These are phyloP conservation scores for Hypoxylon rubiginosum DNA, from an alignment of 2,329 filamentous ascomycete genomes.

Conservation along the genomic window DNA sequence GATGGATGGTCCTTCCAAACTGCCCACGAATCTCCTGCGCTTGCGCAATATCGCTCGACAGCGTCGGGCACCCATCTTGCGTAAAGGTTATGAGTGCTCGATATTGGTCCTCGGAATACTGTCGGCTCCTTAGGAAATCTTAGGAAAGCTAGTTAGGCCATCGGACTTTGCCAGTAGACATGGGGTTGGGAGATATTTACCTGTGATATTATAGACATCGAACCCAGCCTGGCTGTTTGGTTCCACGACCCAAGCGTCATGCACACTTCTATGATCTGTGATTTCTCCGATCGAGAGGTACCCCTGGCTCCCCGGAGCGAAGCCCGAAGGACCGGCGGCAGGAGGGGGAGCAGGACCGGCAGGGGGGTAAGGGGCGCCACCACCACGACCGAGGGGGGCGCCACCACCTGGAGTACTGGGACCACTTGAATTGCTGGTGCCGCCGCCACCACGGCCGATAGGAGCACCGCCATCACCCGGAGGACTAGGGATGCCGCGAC, in stretches of 20 bases:
- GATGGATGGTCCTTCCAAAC: neutral
- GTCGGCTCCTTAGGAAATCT: neutral
- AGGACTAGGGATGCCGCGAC: too few species aligned
- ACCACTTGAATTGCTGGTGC: too few species aligned
- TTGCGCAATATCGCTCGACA: neutral
- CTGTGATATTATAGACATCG: slow-evolving; percentile 7
- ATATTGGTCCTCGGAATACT: neutral
- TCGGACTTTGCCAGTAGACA: neutral
- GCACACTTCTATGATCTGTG: neutral
- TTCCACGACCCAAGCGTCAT: slow-evolving; percentile 9
- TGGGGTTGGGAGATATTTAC: neutral
- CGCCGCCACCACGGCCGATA: too few species aligned
- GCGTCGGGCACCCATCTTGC: neutral
- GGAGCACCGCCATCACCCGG: too few species aligned
- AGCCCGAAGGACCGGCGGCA: neutral
- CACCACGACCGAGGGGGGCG: too few species aligned
- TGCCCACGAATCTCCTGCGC: neutral
- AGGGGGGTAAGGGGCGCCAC: neutral
- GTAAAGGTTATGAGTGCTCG: neutral
- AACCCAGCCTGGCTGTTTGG: neutral
- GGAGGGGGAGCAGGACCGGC: neutral
- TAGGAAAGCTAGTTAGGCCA: neutral
- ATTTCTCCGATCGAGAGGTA: slow-evolving; percentile 3
- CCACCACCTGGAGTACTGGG: too few species aligned
- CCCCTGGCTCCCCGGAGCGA: neutral